Percentiles rank a stretch among this genome's conserved stretches.
phyloP scores from a whole-genome alignment of 192 early-diverging fungal genomes.

The Glomus cerebriforme region DNA sequence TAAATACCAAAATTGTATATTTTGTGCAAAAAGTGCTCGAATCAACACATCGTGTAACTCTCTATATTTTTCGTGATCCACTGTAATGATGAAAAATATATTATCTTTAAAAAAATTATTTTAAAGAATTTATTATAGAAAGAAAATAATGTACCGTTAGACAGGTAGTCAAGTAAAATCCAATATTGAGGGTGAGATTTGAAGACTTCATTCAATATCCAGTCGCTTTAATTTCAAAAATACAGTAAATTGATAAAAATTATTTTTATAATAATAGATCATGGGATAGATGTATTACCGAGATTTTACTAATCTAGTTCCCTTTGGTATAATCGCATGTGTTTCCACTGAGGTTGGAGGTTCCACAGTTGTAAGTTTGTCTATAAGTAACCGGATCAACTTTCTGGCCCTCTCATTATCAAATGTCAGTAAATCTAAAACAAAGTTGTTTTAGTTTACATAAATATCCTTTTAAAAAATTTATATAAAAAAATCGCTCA shows the following conservation, averaged over 20 bases:
- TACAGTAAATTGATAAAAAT: not conserved
- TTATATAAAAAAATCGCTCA: not conserved
- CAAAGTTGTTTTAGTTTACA: not conserved
- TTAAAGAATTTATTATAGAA: not conserved
- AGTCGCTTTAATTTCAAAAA: not conserved
- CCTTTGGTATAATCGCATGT: slow-evolving; percentile 13
- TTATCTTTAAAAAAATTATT: slow-evolving; percentile 4
- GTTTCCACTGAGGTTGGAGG: not conserved
- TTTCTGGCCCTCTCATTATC: not conserved
- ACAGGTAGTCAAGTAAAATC: slow-evolving; percentile 1
- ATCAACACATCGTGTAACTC: not conserved
- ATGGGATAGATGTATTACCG: not conserved
- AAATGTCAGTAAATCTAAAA: not conserved
- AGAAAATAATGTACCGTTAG: not conserved
- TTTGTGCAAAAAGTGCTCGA: not conserved
- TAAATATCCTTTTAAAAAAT: not conserved
- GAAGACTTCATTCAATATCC: not conserved
- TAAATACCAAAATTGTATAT: slow-evolving; percentile 14
- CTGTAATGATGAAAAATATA: not conserved
- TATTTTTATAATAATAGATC: not conserved
- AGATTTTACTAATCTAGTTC: not conserved
- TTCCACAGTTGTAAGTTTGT: not conserved
- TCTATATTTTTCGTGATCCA: not conserved
- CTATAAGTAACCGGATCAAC: not conserved
- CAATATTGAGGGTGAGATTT: not conserved